A percentile compares a stretch with the other conserved stretches of the same genome.
Conservation (phyloP, 176 grass and related monocot genomes). For the Oryza rufipogon region DNA sequence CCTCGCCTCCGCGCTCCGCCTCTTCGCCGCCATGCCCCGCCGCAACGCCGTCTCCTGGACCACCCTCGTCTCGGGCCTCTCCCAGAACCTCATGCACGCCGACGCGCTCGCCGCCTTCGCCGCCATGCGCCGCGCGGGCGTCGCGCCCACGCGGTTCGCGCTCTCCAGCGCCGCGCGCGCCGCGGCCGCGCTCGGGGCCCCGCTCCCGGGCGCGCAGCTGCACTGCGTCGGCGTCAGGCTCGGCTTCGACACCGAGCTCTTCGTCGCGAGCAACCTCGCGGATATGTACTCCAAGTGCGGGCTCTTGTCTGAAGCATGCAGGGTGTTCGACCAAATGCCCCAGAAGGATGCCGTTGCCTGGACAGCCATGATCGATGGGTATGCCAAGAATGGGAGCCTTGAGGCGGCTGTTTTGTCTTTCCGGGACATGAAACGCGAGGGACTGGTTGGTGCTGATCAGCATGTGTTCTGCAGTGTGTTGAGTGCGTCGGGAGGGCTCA, state of each 20-base stretch:
- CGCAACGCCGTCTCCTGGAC: constrained; percentile 68
- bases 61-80: constrained; percentile 51
- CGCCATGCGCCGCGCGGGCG: constrained; percentile 44
- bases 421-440: constrained; percentile 54
- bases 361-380: constrained; percentile 72
- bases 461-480: constrained; percentile 57
- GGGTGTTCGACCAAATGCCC: constrained; percentile 69
- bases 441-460: constrained; percentile 44
- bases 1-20: constrained; percentile 43
- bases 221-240: constrained; percentile 47
- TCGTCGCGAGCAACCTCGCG: constrained; percentile 64
- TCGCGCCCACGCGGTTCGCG: constrained; percentile 56
- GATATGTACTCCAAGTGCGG: constrained; percentile 66
- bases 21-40: constrained; percentile 51
- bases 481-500: constrained; percentile 51
- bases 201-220: constrained; percentile 43
- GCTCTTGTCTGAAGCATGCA: constrained; percentile 40
- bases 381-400: constrained; percentile 55
- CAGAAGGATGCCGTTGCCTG: constrained; percentile 62
- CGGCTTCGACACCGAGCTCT: constrained; percentile 50
- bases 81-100: constrained; percentile 41
- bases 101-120: constrained; percentile 57
- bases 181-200: constrained; percentile 36
- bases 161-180: constrained; percentile 63
- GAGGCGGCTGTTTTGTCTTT: constrained; percentile 40